Evolutionary conservation across 306 rosid species (phyloP).

Genomic region (Echinosophora koreensis): DNA sequence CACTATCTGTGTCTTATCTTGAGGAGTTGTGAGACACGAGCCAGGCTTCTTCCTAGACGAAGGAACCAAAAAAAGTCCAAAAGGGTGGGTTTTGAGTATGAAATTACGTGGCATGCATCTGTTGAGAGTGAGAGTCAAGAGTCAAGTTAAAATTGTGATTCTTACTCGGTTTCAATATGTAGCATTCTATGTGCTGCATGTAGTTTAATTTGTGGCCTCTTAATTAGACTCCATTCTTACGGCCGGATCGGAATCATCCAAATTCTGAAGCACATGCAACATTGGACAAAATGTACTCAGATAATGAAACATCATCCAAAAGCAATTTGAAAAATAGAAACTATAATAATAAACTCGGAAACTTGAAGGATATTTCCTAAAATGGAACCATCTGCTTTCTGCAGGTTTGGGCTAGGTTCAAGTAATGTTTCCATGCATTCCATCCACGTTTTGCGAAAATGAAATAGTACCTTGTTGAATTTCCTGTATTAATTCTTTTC

Average conservation of each 20-base stretch:
- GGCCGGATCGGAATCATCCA: neutral
- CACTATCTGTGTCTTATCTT: neutral
- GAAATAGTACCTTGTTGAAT: neutral
- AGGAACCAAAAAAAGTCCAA: no score
- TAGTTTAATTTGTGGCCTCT: no score
- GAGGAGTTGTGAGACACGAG: neutral
- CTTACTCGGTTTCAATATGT: constrained; percentile 4
- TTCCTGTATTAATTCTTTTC: neutral
- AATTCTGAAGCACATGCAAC: neutral
- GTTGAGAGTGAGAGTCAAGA: neutral
- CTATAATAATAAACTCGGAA: neutral
- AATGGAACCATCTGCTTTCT: no score
- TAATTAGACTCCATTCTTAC: no score
- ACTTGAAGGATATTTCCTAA: no score
- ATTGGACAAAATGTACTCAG: neutral
- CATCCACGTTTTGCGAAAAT: neutral
- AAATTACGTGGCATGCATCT: neutral
- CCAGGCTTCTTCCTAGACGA: neutral
- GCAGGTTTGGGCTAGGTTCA: no score
- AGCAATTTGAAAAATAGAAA: neutral
- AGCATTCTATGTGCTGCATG: neutral
- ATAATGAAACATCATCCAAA: neutral
- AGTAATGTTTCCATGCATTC: neutral
- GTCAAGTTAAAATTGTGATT: neutral
- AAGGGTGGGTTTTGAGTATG: neutral